Evolutionary conservation across 2,329 filamentous ascomycete genomes (phyloP).

Genomic region (Plenodomus biglobosus): DNA sequence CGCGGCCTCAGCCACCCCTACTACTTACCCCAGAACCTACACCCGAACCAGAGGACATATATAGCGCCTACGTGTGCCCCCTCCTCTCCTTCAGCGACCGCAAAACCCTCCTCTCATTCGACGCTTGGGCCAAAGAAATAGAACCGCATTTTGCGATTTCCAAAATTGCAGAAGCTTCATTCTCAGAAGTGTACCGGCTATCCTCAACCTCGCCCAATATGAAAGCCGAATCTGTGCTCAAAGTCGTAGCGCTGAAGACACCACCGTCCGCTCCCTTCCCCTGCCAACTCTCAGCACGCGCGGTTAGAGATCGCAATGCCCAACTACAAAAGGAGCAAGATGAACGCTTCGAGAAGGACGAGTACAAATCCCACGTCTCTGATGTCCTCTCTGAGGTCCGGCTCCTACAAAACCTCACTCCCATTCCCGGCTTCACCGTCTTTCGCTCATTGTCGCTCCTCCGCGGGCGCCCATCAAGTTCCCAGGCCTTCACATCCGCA

Average conservation of each 20-base stretch:
- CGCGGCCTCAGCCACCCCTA: constrained; percentile 9
- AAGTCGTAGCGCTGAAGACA: constrained; percentile 45
- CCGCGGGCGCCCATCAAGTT: constrained; percentile 53
- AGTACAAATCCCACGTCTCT: constrained; percentile 48
- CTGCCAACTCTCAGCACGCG: constrained; percentile 32
- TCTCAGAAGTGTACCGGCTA: constrained; percentile 64
- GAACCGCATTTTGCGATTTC: constrained; percentile 52
- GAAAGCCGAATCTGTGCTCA: constrained; percentile 51
- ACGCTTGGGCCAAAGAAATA: constrained; percentile 47
- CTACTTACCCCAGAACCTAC: constrained; percentile 24
- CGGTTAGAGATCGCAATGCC: constrained; percentile 53
- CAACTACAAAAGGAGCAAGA: constrained; percentile 33
- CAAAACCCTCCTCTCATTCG: constrained; percentile 38
- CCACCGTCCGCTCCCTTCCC: constrained; percentile 39
- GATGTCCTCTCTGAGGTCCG: constrained; percentile 52
- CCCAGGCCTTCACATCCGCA: constrained; percentile 51
- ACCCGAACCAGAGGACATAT: constrained; percentile 29
- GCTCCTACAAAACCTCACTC: constrained; percentile 60
- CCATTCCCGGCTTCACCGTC: constrained; percentile 63
- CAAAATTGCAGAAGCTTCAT: constrained; percentile 68
- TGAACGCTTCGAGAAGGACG: constrained; percentile 42
- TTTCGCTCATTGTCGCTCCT: constrained; percentile 62
- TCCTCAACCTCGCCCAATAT: constrained; percentile 20
- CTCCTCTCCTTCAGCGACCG: constrained; percentile 36
- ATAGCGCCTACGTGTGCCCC: constrained; percentile 26